Conservation (phyloP, 768 basidiomycete genomes). For the Tylopilus subfusipes region DNA sequence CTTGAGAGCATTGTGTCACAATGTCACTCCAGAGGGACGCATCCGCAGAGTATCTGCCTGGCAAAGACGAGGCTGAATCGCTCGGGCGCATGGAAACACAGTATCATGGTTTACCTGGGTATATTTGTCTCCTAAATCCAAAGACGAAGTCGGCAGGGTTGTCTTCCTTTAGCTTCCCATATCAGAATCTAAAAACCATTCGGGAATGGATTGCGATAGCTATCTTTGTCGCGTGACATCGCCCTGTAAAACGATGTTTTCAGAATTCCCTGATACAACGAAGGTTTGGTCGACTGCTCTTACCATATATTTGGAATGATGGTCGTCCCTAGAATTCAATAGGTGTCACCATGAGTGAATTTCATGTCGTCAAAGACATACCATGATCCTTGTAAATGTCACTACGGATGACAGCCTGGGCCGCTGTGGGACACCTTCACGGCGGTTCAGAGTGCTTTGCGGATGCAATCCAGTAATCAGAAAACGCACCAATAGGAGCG, state of each 20-base stretch:
- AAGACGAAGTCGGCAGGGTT: not conserved
- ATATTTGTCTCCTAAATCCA: not conserved
- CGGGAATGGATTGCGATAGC: not conserved
- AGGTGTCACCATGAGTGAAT: not conserved
- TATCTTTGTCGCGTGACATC: not conserved
- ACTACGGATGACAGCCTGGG: not conserved
- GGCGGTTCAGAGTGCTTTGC: not conserved
- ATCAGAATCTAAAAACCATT: not conserved
- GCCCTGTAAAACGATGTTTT: not conserved
- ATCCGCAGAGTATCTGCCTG: not conserved
- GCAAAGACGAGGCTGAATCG: not conserved
- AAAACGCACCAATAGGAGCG: not conserved
- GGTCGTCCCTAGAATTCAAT: conserved; percentile 3
- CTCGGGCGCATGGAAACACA: no score
- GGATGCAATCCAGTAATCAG: no score
- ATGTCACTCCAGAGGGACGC: not conserved
- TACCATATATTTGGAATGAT: conserved; percentile 9
- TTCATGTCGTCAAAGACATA: not conserved
- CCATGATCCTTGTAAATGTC: not conserved
- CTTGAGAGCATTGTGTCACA: not conserved
- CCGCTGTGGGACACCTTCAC: not conserved
- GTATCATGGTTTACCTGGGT: not conserved
- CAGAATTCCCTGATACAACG: no score
- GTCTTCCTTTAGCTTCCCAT: not conserved
- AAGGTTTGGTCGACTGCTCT: no score